Conservation (phyloP, 2,329 filamentous ascomycete species). For the Rasamsonia emersonii region DNA sequence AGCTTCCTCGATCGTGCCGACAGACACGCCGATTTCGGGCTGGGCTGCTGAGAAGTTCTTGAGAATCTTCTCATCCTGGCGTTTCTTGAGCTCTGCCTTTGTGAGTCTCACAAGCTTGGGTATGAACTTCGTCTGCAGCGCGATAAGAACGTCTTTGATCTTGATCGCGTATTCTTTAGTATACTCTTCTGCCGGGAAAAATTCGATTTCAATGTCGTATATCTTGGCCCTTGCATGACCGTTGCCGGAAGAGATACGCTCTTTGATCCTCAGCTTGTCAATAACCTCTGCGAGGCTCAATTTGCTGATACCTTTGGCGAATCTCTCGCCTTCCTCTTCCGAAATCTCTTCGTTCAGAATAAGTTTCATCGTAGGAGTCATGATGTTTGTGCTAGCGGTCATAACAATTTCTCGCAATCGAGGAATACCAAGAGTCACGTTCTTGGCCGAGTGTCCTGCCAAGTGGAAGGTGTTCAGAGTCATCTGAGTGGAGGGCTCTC, state of each 20-base stretch:
- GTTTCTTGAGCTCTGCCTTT: slow-evolving; percentile 71
- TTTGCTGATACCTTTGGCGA: slow-evolving; percentile 86
- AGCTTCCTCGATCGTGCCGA: slow-evolving; percentile 47
- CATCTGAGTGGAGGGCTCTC: slow-evolving; percentile 98
- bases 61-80: slow-evolving; percentile 50
- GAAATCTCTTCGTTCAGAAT: slow-evolving; percentile 65
- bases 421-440: slow-evolving; percentile 97
- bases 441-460: slow-evolving; percentile 95
- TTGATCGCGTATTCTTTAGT: slow-evolving; percentile 75
- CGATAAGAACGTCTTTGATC: slow-evolving; percentile 64
- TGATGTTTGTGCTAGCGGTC: slow-evolving; percentile 84
- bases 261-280: slow-evolving; percentile 70
- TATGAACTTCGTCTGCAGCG: slow-evolving; percentile 74
- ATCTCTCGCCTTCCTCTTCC: slow-evolving; percentile 60
- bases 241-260: slow-evolving; percentile 65
- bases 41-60: slow-evolving; percentile 57
- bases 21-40: slow-evolving; percentile 63
- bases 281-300: slow-evolving; percentile 76
- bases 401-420: slow-evolving; percentile 95
- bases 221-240: slow-evolving; percentile 67
- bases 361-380: slow-evolving; percentile 70
- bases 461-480: slow-evolving; percentile 99
- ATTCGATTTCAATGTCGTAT: slow-evolving; percentile 70
- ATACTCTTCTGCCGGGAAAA: slow-evolving; percentile 83
- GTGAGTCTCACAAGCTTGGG: slow-evolving; percentile 62